Evolutionary conservation across 2,329 filamentous ascomycete species (phyloP), one percentile per base, ranked within the genome.

Genomic region (Hypoxylon sp.): DNA sequence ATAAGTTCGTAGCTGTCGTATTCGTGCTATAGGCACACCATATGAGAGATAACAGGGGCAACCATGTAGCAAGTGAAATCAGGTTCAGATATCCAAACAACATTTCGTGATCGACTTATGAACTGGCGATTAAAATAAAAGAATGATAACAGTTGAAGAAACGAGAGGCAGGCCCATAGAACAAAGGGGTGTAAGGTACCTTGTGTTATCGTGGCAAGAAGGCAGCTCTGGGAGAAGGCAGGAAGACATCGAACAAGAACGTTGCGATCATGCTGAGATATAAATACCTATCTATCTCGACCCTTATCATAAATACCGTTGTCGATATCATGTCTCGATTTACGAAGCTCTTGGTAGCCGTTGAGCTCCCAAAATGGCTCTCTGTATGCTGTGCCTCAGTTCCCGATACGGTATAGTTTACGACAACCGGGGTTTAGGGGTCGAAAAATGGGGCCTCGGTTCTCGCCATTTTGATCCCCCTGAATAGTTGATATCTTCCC

Each of bases 371-470:
- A 37, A 2, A 37, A 14, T 19, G 22, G 11, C 24, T 24, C 24
- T 33, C 14, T 39, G 35, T 22, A 54, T 24, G n/a, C 17, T 42
- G n/a, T 9, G 39, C 17, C 11, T n/a, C 14, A 19, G 26, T 9
- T 46, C 53, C 53, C 14, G 11, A 57, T 46, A 13, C 8, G 53
- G 53, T 44, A 57, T 57, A 57, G 53, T 57, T 57, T 57, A 57
- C 53, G 53, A 57, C 8, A 24, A 42, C 33, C 17, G 31, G 48
- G 8, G 35, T 11, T 29, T 6, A 26, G 24, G n/a, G 13, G n/a
- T 37, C 31, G 31, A 35, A 35, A 53, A 53, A n/a, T 13, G 22
- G 50, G 50, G 31, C 5, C 5, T 10, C 10, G 11, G 29, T 22
- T 9, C 19, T 52, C 8, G 17, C 19, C 29, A 11, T 13, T 52